Evolutionary conservation across 2,329 filamentous ascomycete genomes (phyloP), one percentile per base, ranked within the genome.

Genomic region (Lizonia empirigonia): DNA sequence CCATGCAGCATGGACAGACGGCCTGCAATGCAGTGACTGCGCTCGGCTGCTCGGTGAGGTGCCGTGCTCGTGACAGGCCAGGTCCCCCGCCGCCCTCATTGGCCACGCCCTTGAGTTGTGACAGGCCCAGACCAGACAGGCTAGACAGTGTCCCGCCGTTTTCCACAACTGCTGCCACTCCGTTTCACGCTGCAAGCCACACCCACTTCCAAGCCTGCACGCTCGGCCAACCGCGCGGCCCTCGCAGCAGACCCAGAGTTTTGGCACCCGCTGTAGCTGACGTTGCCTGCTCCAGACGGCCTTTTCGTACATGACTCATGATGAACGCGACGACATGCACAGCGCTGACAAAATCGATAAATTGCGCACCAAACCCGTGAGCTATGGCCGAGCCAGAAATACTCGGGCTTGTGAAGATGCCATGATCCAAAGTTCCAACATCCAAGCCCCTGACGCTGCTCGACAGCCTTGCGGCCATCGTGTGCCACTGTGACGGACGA

Each of bases 191-290:
- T 45, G 32, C 36, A 45, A 51, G 48, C 48, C 48, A 51, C 48
- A 30, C 22, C 42, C 48, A 41, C 36, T 24, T 36, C 32, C 37
- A 51, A 46, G 41, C 49, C 23, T 39, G 16, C 9, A 37, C 39
- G 49, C 41, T 46, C 42, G 37, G 49, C 49, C 49, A 51, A 51
- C 49, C 46, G 37, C 49, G 49, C 49, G 49, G 49, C 49, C 49
- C 49, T 45, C 30, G n/a, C n/a, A 39, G 35, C 35, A 39, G 13
- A 44, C 32, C 27, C 39, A 34, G 32, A 51, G 48, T 51, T 41
- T 42, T 46, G 36, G 42, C 10, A 32, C 36, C 42, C 36, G 47
- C 39, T 29, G 49, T 30, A 41, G 49, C 49, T 51, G 42, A 51
- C 49, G 49, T 46, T 51, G 49, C 26, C 41, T 34, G 41, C 13